Evolutionary conservation across 1,284 basidiomycete species (phyloP).

Genomic region (Trichosporon faecale): DNA sequence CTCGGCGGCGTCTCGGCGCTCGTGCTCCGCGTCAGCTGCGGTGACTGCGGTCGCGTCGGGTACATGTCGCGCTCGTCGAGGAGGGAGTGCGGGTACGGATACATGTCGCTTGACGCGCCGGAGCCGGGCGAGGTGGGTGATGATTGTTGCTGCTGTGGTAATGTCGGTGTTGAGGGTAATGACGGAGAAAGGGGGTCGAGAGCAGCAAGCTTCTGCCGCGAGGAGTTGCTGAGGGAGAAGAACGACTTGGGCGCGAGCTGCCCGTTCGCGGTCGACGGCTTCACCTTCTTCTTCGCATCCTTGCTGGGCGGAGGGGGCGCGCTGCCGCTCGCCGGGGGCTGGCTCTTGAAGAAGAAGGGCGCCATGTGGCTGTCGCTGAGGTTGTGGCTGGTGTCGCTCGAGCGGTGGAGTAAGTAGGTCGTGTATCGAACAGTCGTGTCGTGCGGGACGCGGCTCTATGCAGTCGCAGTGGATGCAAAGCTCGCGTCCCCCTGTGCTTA

Average conservation of each 20-base stretch:
- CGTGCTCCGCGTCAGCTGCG: slow-evolving; percentile 1
- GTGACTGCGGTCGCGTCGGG: not conserved
- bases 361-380: slow-evolving; percentile 2
- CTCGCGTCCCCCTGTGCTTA: not conserved
- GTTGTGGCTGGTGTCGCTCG: too few species aligned
- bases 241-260: slow-evolving; percentile 6
- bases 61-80: slow-evolving; percentile 2
- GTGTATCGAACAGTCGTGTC: not conserved
- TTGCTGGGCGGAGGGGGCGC: not conserved
- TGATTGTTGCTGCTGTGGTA: not conserved
- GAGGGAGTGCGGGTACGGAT: not conserved
- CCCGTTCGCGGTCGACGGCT: not conserved
- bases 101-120: not conserved
- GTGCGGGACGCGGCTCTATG: not conserved
- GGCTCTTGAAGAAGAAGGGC: slow-evolving; percentile 10
- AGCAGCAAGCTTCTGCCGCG: slow-evolving; percentile 1
- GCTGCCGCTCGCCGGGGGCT: not conserved
- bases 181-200: not conserved
- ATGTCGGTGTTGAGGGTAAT: not conserved
- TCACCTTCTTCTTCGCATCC: not conserved
- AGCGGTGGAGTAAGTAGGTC: not conserved
- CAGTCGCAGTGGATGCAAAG: not conserved
- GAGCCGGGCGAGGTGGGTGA: not conserved
- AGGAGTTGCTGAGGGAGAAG: not conserved
- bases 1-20: slow-evolving; percentile 12